Percentiles rank a stretch among this genome's conserved stretches.
These are phyloP conservation scores for Daldinia bambusicola DNA, from an alignment of 495 filamentous ascomycete genomes.

Conservation along the genomic window DNA sequence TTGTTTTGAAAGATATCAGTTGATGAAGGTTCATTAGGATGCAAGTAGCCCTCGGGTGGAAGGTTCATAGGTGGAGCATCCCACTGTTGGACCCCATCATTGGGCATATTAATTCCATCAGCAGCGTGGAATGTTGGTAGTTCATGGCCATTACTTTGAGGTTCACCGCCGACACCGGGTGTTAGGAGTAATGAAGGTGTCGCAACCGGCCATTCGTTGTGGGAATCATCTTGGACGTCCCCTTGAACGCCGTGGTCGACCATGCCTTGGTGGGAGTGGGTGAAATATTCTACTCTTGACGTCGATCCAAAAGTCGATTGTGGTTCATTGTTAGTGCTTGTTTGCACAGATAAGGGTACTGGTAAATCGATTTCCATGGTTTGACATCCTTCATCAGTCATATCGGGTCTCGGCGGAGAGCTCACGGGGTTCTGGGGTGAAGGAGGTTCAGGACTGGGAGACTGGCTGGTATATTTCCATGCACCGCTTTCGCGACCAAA, in stretches of 20 bases:
- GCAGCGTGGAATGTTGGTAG: slow-evolving; percentile 20
- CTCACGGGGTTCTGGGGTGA: slow-evolving; percentile 11
- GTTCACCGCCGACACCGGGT: not conserved
- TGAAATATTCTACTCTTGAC: slow-evolving; percentile 10
- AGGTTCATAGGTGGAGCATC: slow-evolving; percentile 19
- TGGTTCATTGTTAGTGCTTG: not conserved
- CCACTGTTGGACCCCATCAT: slow-evolving; percentile 25
- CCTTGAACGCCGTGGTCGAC: slow-evolving; percentile 35
- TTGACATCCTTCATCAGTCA: slow-evolving; percentile 61
- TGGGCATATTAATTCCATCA: slow-evolving; percentile 5
- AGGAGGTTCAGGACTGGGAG: slow-evolving; percentile 69
- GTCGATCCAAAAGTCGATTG: slow-evolving; percentile 10
- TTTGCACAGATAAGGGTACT: slow-evolving; percentile 14
- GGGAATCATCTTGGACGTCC: slow-evolving; percentile 24
- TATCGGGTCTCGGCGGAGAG: slow-evolving; percentile 42
- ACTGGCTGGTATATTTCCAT: slow-evolving; percentile 77
- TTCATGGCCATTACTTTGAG: slow-evolving; percentile 9
- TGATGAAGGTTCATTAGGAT: slow-evolving; percentile 8
- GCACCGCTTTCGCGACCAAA: slow-evolving; percentile 73
- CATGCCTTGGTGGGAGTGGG: slow-evolving; percentile 21
- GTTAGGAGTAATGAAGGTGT: slow-evolving; percentile 10
- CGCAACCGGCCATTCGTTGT: slow-evolving; percentile 15
- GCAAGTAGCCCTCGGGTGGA: slow-evolving; percentile 17
- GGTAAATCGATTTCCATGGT: slow-evolving; percentile 54
- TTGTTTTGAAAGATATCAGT: slow-evolving; percentile 7